Evolutionary conservation across 768 basidiomycete genomes (phyloP).

Genomic region (Tylopilus plumbeoviolaceoides): DNA sequence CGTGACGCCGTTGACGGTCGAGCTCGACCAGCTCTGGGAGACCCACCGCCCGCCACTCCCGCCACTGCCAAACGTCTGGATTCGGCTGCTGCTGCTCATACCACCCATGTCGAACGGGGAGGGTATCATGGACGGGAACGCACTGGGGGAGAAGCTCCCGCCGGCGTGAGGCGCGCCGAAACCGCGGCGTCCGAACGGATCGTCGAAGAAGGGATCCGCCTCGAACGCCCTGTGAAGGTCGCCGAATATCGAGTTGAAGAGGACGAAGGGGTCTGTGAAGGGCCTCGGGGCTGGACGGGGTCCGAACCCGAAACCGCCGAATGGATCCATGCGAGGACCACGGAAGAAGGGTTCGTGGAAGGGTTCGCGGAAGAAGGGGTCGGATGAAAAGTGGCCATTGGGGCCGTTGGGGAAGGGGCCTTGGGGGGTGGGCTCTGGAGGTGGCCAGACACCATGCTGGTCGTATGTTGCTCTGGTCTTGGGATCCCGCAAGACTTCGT

Average conservation of each 20-base stretch:
- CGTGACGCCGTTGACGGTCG: constrained; percentile 65
- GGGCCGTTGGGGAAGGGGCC: constrained; percentile 11
- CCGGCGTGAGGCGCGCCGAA: constrained; percentile 11
- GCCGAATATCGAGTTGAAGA: constrained; percentile 72
- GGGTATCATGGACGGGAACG: constrained; percentile 8
- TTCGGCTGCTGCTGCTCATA: constrained; percentile 9
- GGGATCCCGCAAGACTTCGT: constrained; percentile 65
- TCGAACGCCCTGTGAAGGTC: constrained; percentile 37
- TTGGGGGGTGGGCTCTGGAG: constrained; percentile 36
- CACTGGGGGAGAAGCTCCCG: constrained; percentile 9
- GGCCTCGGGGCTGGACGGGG: constrained; percentile 15
- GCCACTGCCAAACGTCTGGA: constrained; percentile 9
- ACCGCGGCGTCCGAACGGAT: constrained; percentile 15
- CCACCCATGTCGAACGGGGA: constrained; percentile 15
- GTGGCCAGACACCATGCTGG: constrained; percentile 70
- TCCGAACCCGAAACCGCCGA: constrained; percentile 23
- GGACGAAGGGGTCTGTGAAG: constrained; percentile 72
- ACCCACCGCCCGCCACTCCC: constrained; percentile 35
- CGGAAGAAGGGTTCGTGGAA: constrained; percentile 13
- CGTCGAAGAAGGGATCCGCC: constrained; percentile 35
- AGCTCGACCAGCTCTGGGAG: constrained; percentile 53
- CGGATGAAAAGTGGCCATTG: constrained; percentile 14
- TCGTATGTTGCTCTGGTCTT: constrained; percentile 66
- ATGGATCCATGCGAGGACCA: constrained; percentile 27
- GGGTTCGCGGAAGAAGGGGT: too few species aligned